A percentile compares a stretch with the other conserved stretches of the same genome.
These are phyloP conservation scores for Boletus rubropictus DNA, from an alignment of 768 basidiomycete species.

Conservation along the genomic window DNA sequence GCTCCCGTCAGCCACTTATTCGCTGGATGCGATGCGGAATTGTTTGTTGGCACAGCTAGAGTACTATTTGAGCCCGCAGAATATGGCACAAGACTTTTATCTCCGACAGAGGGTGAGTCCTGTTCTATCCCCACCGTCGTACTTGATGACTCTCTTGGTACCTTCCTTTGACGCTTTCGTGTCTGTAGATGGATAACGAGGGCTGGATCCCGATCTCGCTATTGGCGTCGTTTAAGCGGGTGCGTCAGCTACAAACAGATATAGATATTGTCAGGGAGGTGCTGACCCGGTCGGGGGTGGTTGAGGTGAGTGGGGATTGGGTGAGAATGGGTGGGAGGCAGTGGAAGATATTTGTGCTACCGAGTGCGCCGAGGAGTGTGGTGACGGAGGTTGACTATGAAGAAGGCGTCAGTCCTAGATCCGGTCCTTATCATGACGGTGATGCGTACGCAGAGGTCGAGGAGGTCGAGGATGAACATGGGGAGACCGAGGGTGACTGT, in stretches of 20 bases:
- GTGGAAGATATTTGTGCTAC: conserved; percentile 59
- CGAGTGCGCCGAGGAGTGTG: conserved; percentile 48
- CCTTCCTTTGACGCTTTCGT: background rate
- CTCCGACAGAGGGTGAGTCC: conserved; percentile 66
- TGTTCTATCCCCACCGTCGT: background rate
- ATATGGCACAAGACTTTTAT: conserved; percentile 83
- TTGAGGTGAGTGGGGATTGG: conserved; percentile 64
- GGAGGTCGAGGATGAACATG: conserved; percentile 18
- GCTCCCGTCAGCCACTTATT: conserved; percentile 43
- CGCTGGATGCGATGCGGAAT: conserved; percentile 60
- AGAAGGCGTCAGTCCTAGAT: background rate
- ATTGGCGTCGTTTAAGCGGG: conserved; percentile 84
- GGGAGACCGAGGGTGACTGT: conserved; percentile 23
- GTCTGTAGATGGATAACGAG: conserved; percentile 72
- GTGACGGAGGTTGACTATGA: conserved; percentile 12
- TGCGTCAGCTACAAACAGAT: conserved; percentile 60
- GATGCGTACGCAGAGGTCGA: conserved; percentile 3
- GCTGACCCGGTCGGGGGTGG: conserved; percentile 55
- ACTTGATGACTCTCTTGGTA: background rate
- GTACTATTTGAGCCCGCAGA: conserved; percentile 88
- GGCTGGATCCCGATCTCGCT: conserved; percentile 84
- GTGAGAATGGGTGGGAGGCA: conserved; percentile 58
- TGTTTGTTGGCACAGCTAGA: conserved; percentile 80
- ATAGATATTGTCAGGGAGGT: conserved; percentile 62
- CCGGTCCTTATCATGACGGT: background rate